Conservation (phyloP, 768 basidiomycete species). For the Tricholoma sp. region DNA sequence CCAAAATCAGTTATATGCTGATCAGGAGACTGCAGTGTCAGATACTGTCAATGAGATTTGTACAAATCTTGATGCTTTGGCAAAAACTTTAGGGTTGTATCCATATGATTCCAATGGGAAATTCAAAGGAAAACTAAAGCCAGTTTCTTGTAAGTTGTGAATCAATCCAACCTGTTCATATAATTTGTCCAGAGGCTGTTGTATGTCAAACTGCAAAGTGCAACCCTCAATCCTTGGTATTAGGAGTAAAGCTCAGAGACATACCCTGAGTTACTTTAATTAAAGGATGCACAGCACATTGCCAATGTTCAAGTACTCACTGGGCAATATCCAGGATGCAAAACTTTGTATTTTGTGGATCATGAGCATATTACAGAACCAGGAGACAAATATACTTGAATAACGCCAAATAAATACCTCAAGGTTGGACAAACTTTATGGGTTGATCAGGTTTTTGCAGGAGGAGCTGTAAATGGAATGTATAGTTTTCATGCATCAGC, state of each 20-base stretch:
- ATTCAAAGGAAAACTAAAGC: not conserved
- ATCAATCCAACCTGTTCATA: conserved; percentile 1
- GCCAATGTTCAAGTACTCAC: conserved; percentile 10
- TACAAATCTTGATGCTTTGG: not conserved
- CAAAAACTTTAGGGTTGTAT: not conserved
- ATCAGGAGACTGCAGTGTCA: too few species aligned
- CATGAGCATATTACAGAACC: conserved; percentile 10
- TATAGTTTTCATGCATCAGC: conserved; percentile 17
- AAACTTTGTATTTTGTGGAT: conserved; percentile 14
- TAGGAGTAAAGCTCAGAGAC: conserved; percentile 1
- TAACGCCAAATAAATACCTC: conserved; percentile 8
- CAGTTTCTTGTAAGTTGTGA: conserved; percentile 1
- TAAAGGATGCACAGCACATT: conserved; percentile 2
- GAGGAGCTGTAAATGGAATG: conserved; percentile 11
- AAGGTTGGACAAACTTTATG: conserved; percentile 11
- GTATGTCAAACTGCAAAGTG: conserved; percentile 4
- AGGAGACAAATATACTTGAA: not conserved
- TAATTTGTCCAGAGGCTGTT: conserved; percentile 4
- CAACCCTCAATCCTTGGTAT: not conserved
- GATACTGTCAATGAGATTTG: too few species aligned
- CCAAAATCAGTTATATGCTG: too few species aligned
- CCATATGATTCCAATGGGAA: not conserved
- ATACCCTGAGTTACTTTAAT: conserved; percentile 12
- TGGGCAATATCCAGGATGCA: conserved; percentile 12
- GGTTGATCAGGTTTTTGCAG: conserved; percentile 13